Conservation (phyloP, 1,284 basidiomycete genomes). For the Vanrija pseudolonga region DNA sequence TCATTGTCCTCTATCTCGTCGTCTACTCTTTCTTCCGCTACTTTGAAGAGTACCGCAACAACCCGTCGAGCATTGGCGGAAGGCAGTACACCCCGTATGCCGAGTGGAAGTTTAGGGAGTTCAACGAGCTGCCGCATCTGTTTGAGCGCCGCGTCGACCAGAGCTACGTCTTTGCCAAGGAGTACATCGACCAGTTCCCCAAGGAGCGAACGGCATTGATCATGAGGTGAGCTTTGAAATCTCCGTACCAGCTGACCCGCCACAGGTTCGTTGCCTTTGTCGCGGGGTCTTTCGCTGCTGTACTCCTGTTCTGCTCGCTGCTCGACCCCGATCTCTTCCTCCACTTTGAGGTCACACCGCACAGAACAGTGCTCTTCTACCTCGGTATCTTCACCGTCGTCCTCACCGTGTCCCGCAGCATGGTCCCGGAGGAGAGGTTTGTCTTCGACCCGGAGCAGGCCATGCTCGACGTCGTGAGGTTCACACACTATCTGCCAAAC, state of each 20-base stretch:
- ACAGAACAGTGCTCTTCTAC: conserved; percentile 91
- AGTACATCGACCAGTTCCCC: conserved; percentile 96
- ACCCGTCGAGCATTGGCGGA: conserved; percentile 88
- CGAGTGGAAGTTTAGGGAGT: conserved; percentile 98
- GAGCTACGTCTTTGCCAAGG: conserved; percentile 82
- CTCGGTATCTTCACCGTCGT: conserved; percentile 81
- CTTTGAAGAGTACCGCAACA: conserved; percentile 99
- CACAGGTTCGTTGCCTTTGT: conserved; percentile 91
- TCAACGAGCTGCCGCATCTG: conserved; percentile 94
- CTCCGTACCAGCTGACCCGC: conserved; percentile 1
- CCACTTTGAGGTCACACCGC: conserved; percentile 90
- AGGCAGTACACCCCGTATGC: conserved; percentile 91
- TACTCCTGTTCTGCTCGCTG: conserved; percentile 83
- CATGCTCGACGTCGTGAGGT: conserved; percentile 83
- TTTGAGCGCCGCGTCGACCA: conserved; percentile 81
- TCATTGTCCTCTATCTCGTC: conserved; percentile 93
- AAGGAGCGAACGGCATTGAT: conserved; percentile 86
- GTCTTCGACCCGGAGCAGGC: conserved; percentile 91
- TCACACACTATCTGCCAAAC: conserved; percentile 92
- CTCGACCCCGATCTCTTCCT: conserved; percentile 88
- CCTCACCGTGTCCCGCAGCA: conserved; percentile 82
- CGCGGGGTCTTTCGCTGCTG: conserved; percentile 92
- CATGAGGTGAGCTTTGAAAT: conserved; percentile 56
- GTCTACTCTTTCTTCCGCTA: conserved; percentile 99
- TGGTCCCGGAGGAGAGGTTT: conserved; percentile 90